Conservation (phyloP, 495 filamentous ascomycete species). For the Xanthoparmelia taractica region DNA sequence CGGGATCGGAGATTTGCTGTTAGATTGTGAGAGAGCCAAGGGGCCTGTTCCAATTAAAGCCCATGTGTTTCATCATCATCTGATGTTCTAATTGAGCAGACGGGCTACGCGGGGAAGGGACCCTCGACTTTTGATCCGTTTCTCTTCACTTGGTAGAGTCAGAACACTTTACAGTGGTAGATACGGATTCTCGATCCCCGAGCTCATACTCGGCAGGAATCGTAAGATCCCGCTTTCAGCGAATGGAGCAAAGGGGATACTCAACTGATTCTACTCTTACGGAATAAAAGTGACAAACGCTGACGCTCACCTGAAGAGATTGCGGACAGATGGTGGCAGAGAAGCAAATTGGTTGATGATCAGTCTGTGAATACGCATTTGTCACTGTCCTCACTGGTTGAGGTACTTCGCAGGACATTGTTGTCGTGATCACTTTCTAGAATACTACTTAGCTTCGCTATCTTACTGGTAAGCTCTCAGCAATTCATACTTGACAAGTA, state of each 20-base stretch:
- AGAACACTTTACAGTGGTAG: no score
- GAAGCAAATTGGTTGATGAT: not conserved
- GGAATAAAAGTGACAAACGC: not conserved
- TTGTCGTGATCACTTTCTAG: not conserved
- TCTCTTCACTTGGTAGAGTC: slow-evolving; percentile 4
- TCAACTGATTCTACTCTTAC: not conserved
- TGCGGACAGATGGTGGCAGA: not conserved
- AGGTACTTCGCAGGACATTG: not conserved
- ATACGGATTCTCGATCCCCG: not conserved
- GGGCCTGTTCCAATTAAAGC: not conserved
- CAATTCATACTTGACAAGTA: no score
- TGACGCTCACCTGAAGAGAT: not conserved
- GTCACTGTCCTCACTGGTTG: not conserved
- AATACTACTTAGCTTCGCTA: not conserved
- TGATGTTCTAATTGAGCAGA: not conserved
- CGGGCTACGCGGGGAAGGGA: not conserved
- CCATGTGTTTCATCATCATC: not conserved
- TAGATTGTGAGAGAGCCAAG: not conserved
- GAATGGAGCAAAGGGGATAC: not conserved
- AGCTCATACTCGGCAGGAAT: not conserved
- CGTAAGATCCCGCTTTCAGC: not conserved
- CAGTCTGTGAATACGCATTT: not conserved
- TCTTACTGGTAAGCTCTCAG: not conserved
- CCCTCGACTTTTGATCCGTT: not conserved
- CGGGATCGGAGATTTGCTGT: not conserved